Base-by-base conservation (phyloP, 805 yeast genomes). In the Tetrapisispora arboricola region DNA sequence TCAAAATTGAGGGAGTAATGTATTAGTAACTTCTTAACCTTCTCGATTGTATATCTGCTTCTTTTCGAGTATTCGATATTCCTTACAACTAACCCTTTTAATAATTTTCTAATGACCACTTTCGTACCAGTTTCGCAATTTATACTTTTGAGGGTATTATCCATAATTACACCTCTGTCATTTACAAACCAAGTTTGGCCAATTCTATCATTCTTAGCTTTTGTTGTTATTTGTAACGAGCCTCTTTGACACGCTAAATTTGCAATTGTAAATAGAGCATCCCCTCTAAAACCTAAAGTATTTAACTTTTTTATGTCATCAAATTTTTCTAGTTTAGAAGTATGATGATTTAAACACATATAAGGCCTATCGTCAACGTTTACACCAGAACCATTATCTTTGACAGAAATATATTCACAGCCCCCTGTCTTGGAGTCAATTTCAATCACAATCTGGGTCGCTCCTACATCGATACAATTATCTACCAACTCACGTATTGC, bases 261-360 rank as follows among this genome's bases (percentile, higher is more conserved):
- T 20, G 65, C 56, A 18, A 74, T 49, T 32, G 61, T 57, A 47
- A 60, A 61, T 7, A 75, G 50, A 0, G 76, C 75, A 44, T 71
- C 72, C 7, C 78, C 80, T 51, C 75, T 57, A 44, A 68, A 73
- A 0, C 79, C 78, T 39, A 68, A 57, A 0, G 73, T 59, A 1
- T 42, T 20, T 5, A 64, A 39, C 2, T 30, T 33, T 4, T 49
- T 42, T 8, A 72, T 40, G 27, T 68, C 70, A 1, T 51, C 52
- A 8, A 54, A 26, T 0, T 44, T 39, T 0, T 44, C 28, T 3
- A 71, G 48, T 44, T 71, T 73, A 0, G 76, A 70, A 1, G 78
- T 73, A 10, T 67, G 54, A 37, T 59, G 57, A 37, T 63, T 62
- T 26, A 57, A 40, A 40, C 73, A 68, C 58, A 68, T 54, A 7